Conservation (phyloP, 1,284 basidiomycete species). For the Trichosporon sp. region DNA sequence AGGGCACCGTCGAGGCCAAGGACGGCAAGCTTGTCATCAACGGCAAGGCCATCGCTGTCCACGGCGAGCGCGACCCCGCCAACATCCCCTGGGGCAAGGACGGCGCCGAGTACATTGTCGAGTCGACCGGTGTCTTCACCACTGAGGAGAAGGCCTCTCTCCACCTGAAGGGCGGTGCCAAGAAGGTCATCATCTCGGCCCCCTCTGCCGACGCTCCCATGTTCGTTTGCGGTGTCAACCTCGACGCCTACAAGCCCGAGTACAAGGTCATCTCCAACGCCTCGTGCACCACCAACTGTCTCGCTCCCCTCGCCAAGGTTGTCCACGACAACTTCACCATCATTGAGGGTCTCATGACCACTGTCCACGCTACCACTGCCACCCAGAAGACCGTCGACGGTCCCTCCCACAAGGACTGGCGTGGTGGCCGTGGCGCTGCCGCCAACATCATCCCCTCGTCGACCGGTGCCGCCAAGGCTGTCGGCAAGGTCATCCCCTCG, state of each 20-base stretch:
- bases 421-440: constrained; percentile 90
- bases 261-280: constrained; percentile 96
- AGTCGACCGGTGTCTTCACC: constrained; percentile 99
- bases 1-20: constrained; percentile 74
- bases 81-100: constrained; percentile 76
- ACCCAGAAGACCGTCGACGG: constrained; percentile 99
- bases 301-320: constrained; percentile 97
- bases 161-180: constrained; percentile 98
- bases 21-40: constrained; percentile 87
- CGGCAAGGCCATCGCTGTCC: constrained; percentile 73
- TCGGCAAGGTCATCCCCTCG: constrained; percentile 95
- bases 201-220: constrained; percentile 98
- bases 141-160: constrained; percentile 79
- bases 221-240: constrained; percentile 95
- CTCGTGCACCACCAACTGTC: constrained; percentile 99
- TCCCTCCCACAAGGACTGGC: constrained; percentile 72
- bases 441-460: constrained; percentile 99
- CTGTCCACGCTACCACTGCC: constrained; percentile 92
- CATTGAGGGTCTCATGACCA: constrained; percentile 96
- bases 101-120: constrained; percentile 90
- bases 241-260: constrained; percentile 86
- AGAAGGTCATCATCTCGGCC: constrained; percentile 99
- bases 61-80: constrained; percentile 79
- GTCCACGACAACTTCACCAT: constrained; percentile 93
- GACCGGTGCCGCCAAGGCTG: constrained; percentile 98